Evolutionary conservation across 768 basidiomycete genomes (phyloP).

Genomic region (Lentinula lateritia): DNA sequence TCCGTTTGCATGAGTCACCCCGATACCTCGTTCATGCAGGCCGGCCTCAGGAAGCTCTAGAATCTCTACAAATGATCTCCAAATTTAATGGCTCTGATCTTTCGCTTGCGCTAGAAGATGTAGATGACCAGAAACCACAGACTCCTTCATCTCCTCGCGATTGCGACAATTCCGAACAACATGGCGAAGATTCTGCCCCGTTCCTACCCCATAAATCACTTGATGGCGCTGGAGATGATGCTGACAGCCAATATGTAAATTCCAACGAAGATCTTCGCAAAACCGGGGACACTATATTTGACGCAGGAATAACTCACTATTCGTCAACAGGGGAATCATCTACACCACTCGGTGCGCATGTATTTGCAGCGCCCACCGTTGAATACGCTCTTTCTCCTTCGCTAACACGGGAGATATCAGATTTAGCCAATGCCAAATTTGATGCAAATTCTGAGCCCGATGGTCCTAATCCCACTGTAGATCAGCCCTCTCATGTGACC

Average conservation of each 20-base stretch:
- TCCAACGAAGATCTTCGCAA: not conserved
- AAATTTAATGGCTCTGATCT: slow-evolving; percentile 78
- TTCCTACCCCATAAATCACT: not conserved
- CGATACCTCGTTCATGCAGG: slow-evolving; percentile 89
- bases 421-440: not conserved
- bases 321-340: slow-evolving; percentile 2
- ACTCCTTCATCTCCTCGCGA: slow-evolving; percentile 9
- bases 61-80: slow-evolving; percentile 79
- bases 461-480: not conserved
- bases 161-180: slow-evolving; percentile 4
- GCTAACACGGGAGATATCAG: not conserved
- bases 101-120: slow-evolving; percentile 64
- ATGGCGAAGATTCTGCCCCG: slow-evolving; percentile 21
- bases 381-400: not conserved
- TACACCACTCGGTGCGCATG: slow-evolving; percentile 19
- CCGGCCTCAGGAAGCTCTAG: slow-evolving; percentile 76
- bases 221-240: not conserved
- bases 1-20: slow-evolving; percentile 91
- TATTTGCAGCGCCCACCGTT: slow-evolving; percentile 19
- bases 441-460: not conserved
- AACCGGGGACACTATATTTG: not conserved
- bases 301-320: not conserved
- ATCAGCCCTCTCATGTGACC: not conserved
- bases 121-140: slow-evolving; percentile 36
- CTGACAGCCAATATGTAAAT: not conserved